These are phyloP conservation scores for Escovopsis sp. DNA, from an alignment of 2,329 filamentous ascomycete genomes.

Conservation along the genomic window DNA sequence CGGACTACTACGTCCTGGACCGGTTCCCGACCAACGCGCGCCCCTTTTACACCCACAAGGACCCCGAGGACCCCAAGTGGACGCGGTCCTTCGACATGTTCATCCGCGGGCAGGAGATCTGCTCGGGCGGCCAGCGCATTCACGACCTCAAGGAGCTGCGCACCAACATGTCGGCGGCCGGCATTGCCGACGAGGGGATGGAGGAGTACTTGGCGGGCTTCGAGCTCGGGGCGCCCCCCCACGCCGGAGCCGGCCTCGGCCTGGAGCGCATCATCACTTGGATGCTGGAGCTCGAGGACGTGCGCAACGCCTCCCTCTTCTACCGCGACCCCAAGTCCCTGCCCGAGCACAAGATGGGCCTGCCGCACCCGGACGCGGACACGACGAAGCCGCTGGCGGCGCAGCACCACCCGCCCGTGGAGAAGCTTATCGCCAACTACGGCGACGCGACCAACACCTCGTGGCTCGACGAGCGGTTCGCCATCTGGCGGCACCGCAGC, in stretches of 20 bases:
- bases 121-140: conserved; percentile 86
- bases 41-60: conserved; percentile 84
- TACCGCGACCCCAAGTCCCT: conserved; percentile 79
- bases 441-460: conserved; percentile 89
- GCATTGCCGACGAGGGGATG: conserved; percentile 69
- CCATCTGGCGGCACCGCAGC: conserved; percentile 73
- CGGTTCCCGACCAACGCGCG: conserved; percentile 76
- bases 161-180: conserved; percentile 58
- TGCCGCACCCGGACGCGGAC: conserved; percentile 80
- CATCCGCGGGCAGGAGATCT: conserved; percentile 80
- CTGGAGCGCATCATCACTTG: conserved; percentile 80
- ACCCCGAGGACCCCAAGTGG: conserved; percentile 52
- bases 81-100: conserved; percentile 97
- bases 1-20: conserved; percentile 88
- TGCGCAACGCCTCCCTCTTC: conserved; percentile 76
- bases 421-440: conserved; percentile 87
- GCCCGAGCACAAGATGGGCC: conserved; percentile 45
- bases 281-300: conserved; percentile 73
- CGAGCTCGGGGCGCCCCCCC: conserved; percentile 74
- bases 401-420: conserved; percentile 53
- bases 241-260: conserved; percentile 80
- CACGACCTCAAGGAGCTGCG: conserved; percentile 63
- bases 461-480: conserved; percentile 79
- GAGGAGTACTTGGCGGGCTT: conserved; percentile 83
- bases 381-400: conserved; percentile 38